Evolutionary conservation across 169 alveolate species (phyloP).

Genomic region (Amoebophrya sp.): DNA sequence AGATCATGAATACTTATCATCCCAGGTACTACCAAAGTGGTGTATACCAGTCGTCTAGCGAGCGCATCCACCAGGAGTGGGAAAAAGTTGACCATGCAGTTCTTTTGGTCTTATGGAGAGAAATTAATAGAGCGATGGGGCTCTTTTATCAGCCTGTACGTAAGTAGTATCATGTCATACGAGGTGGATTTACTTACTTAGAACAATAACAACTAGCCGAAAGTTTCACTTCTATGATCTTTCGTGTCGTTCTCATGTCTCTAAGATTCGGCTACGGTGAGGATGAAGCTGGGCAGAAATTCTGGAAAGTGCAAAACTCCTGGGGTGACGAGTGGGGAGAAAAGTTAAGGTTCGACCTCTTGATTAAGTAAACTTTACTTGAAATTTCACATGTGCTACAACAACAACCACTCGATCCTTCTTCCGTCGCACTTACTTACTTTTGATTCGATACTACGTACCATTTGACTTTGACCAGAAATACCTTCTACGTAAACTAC

Average conservation of each 20-base stretch:
- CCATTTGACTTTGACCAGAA: too few species aligned
- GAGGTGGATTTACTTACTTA: neutral
- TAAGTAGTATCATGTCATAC: too few species aligned
- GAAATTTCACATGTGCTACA: too few species aligned
- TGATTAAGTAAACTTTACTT: too few species aligned
- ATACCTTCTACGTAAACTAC: too few species aligned
- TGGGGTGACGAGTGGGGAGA: constrained; percentile 67
- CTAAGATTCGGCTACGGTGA: constrained; percentile 49
- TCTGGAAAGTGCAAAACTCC: constrained; percentile 58
- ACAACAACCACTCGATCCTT: too few species aligned
- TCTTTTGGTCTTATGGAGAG: constrained; percentile 41
- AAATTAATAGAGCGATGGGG: neutral
- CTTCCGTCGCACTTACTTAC: too few species aligned
- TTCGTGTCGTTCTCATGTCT: neutral
- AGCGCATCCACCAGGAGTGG: constrained; percentile 47
- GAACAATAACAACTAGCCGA: neutral
- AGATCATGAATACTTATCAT: too few species aligned
- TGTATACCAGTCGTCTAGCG: neutral
- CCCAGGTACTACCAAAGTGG: neutral
- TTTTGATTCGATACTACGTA: too few species aligned
- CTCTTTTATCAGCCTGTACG: neutral
- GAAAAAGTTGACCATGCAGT: constrained; percentile 58
- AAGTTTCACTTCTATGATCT: neutral
- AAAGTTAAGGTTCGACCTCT: too few species aligned
- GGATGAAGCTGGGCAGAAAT: constrained; percentile 47